Evolutionary conservation across 148 eudicot species (phyloP).

Genomic region (Fallopia convolvulus): DNA sequence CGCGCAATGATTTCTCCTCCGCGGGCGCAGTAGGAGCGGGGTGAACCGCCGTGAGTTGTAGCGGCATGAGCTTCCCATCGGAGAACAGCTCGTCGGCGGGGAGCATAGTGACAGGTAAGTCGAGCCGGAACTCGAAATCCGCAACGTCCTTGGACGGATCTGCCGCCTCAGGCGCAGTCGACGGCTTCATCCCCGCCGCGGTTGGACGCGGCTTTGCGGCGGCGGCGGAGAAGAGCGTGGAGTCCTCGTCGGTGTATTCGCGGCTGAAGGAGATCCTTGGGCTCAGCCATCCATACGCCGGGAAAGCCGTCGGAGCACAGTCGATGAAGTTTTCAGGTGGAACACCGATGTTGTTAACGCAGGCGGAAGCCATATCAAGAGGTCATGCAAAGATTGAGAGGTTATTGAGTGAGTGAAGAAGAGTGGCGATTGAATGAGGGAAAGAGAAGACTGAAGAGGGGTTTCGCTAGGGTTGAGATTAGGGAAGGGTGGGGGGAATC

Average conservation of each 20-base stretch:
- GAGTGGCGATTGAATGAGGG: not conserved
- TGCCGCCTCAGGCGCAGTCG: not conserved
- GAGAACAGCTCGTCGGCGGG: slow-evolving; percentile 90
- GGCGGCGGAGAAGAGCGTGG: not conserved
- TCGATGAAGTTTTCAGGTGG: slow-evolving; percentile 36
- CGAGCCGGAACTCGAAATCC: slow-evolving; percentile 73
- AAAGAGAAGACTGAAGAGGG: not conserved
- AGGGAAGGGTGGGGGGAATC: not conserved
- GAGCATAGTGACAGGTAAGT: slow-evolving; percentile 52
- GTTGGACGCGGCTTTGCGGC: too few relatives aligned
- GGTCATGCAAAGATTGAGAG: slow-evolving; percentile 23
- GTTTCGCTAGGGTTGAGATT: not conserved
- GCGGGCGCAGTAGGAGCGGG: not conserved
- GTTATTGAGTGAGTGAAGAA: not conserved
- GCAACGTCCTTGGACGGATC: not conserved
- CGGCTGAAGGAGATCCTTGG: slow-evolving; percentile 26
- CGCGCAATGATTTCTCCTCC: slow-evolving; percentile 16
- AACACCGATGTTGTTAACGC: slow-evolving; percentile 46
- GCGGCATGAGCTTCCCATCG: slow-evolving; percentile 70
- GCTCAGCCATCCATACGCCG: slow-evolving; percentile 43
- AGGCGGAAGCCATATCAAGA: slow-evolving; percentile 63
- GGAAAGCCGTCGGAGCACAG: slow-evolving; percentile 12
- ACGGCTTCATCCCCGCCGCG: not conserved
- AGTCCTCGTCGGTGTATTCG: slow-evolving; percentile 17
- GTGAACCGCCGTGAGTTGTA: slow-evolving; percentile 26